Evolutionary conservation across 331 rosid species (phyloP).

Genomic region (Quercus phellos): DNA sequence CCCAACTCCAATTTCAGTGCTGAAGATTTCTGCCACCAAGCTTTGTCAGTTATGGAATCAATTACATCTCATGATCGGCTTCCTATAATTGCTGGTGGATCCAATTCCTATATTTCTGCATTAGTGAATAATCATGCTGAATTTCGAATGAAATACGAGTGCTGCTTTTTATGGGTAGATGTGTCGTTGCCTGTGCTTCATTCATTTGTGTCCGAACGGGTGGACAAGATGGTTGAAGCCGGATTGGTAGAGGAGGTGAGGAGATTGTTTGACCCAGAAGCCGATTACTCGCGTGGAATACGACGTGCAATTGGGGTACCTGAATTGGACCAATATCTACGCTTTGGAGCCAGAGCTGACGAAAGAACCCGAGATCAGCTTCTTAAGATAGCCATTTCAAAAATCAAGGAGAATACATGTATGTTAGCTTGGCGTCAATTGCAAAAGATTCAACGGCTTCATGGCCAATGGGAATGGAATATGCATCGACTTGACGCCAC

Average conservation of each 20-base stretch:
- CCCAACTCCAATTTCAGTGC: constrained; percentile 51
- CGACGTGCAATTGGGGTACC: constrained; percentile 79
- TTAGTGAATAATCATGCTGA: constrained; percentile 42
- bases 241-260: constrained; percentile 70
- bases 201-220: constrained; percentile 58
- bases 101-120: constrained; percentile 66
- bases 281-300: constrained; percentile 50
- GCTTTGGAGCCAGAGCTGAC: constrained; percentile 28
- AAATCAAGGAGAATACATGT: constrained; percentile 56
- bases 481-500: constrained; percentile 69
- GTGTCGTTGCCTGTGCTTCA: constrained; percentile 42
- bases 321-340: constrained; percentile 51
- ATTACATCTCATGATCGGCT: constrained; percentile 45
- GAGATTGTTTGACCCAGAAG: constrained; percentile 37
- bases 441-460: constrained; percentile 54
- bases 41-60: constrained; percentile 52
- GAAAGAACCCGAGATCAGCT: constrained; percentile 21
- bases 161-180: constrained; percentile 78
- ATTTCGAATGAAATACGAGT: constrained; percentile 55
- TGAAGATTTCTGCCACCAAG: constrained; percentile 48
- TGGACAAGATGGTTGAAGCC: constrained; percentile 67
- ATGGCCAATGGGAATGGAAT: constrained; percentile 37
- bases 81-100: constrained; percentile 89
- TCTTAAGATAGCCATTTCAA: constrained; percentile 46
- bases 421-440: constrained; percentile 51